These are phyloP conservation scores for Cicer yamashitae DNA, from an alignment of 306 rosid genomes.

Conservation along the genomic window DNA sequence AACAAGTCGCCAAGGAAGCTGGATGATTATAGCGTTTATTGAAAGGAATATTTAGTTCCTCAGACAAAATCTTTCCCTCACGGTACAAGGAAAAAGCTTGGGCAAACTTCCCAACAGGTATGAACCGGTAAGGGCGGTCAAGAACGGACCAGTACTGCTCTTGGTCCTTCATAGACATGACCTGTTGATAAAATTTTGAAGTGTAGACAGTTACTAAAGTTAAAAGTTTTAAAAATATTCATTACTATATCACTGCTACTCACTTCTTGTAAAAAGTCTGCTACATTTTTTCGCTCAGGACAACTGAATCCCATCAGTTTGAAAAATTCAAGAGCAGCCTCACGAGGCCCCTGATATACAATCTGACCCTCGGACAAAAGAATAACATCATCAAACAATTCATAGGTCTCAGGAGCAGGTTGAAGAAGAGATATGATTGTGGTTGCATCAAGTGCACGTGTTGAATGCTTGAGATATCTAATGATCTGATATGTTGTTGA, in stretches of 20 bases:
- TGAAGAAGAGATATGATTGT: conserved; percentile 95
- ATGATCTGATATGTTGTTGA: conserved; percentile 91
- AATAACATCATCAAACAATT: conserved; percentile 92
- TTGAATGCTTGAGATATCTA: conserved; percentile 89
- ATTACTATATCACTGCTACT: conserved; percentile 47
- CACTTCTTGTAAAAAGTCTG: conserved; percentile 98
- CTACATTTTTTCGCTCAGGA: conserved; percentile 92
- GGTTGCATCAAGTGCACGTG: conserved; percentile 84
- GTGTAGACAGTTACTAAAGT: conserved; percentile 39
- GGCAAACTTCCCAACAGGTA: conserved; percentile 81
- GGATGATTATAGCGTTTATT: conserved; percentile 87
- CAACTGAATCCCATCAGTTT: conserved; percentile 85
- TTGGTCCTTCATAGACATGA: conserved; percentile 94
- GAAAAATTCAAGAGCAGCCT: conserved; percentile 79
- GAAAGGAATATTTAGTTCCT: conserved; percentile 74
- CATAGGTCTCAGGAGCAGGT: conserved; percentile 99
- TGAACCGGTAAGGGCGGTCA: conserved; percentile 76
- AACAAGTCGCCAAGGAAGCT: conserved; percentile 85
- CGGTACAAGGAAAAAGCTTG: conserved; percentile 74
- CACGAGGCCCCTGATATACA: conserved; percentile 89
- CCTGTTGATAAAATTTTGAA: conserved; percentile 59
- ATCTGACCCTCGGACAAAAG: conserved; percentile 96
- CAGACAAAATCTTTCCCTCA: conserved; percentile 72
- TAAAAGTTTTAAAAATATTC: conserved; percentile 35
- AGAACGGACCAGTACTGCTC: conserved; percentile 92